phyloP scores from a whole-genome alignment of 768 basidiomycete species.

The Mycena olivaceomarginata region DNA sequence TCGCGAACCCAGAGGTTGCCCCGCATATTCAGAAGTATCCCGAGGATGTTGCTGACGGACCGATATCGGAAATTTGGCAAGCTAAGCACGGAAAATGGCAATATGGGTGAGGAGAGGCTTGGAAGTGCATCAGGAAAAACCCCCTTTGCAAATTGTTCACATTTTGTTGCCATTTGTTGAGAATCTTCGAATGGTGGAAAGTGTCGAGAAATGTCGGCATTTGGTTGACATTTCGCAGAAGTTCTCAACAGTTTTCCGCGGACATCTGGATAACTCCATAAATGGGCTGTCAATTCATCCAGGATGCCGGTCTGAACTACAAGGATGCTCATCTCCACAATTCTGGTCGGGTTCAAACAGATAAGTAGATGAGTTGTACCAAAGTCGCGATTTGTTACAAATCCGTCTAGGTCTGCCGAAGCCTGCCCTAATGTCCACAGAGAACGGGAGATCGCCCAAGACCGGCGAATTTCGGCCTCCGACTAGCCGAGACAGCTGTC shows the following conservation, averaged over 20 bases:
- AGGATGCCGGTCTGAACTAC: too few species aligned
- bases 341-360: too few species aligned
- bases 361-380: too few species aligned
- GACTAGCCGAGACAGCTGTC: too few species aligned
- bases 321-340: too few species aligned
- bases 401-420: too few species aligned
- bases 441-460: conserved; percentile 1
- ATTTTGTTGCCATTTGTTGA: conserved; percentile 7
- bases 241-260: neutral
- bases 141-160: too few species aligned
- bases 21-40: conserved; percentile 54
- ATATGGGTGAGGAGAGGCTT: too few species aligned
- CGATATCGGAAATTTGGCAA: conserved; percentile 57
- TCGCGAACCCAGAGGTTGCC: conserved; percentile 52
- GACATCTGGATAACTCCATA: too few species aligned
- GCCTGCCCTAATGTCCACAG: neutral
- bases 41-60: conserved; percentile 48
- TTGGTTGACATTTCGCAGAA: conserved; percentile 6
- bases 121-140: too few species aligned
- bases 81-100: conserved; percentile 50
- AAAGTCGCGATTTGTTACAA: too few species aligned
- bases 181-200: neutral
- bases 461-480: neutral
- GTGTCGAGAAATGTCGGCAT: neutral
- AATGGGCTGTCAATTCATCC: too few species aligned